These are phyloP conservation scores for Naganishia liquefaciens DNA, from an alignment of 1,284 basidiomycete species.

Conservation along the genomic window DNA sequence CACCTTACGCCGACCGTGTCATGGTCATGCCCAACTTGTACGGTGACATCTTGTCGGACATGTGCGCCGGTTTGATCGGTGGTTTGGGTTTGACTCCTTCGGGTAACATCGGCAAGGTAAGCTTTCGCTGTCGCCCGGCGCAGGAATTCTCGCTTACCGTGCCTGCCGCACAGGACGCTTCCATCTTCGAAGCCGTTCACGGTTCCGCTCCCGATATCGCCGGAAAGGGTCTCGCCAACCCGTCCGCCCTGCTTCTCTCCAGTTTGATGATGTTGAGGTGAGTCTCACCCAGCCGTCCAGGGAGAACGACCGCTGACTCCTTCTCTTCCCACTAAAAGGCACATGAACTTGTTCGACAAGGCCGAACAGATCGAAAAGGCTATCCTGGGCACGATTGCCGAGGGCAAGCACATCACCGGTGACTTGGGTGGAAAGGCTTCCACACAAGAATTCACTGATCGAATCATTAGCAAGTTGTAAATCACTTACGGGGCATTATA, in stretches of 20 bases:
- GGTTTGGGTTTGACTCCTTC: slow-evolving; percentile 97
- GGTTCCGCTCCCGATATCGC: slow-evolving; percentile 74
- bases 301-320: slow-evolving; percentile 1
- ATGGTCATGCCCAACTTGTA: slow-evolving; percentile 99
- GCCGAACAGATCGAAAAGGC: slow-evolving; percentile 92
- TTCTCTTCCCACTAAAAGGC: slow-evolving; percentile 59
- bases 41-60: slow-evolving; percentile 93
- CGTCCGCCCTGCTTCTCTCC: slow-evolving; percentile 90
- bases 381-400: slow-evolving; percentile 83
- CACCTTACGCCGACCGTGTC: slow-evolving; percentile 91
- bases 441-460: slow-evolving; percentile 82
- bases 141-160: background rate
- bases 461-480: slow-evolving; percentile 74
- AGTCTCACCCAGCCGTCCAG: slow-evolving; percentile 39
- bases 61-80: slow-evolving; percentile 98
- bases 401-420: slow-evolving; percentile 88
- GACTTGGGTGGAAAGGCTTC: slow-evolving; percentile 88
- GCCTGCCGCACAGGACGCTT: slow-evolving; percentile 72
- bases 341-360: slow-evolving; percentile 87
- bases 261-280: slow-evolving; percentile 96
- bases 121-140: slow-evolving; percentile 45
- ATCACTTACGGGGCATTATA: background rate
- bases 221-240: slow-evolving; percentile 96
- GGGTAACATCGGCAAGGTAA: slow-evolving; percentile 91
- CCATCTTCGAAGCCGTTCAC: slow-evolving; percentile 99